phyloP scores from a whole-genome alignment of 2,329 filamentous ascomycete genomes.

The Aureobasidium leucospermi region DNA sequence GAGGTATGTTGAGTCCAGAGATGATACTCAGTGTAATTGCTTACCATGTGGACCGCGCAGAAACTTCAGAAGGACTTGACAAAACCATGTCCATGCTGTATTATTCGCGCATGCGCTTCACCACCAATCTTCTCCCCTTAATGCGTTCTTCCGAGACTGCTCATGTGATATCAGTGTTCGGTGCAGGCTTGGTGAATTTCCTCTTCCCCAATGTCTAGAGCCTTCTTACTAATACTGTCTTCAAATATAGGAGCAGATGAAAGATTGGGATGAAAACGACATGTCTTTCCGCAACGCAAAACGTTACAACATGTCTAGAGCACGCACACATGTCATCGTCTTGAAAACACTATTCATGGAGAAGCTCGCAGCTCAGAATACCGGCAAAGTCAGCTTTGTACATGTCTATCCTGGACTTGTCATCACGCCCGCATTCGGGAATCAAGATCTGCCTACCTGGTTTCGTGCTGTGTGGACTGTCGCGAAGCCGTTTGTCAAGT shows the following conservation, averaged over 20 bases:
- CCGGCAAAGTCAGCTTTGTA: conserved; percentile 16
- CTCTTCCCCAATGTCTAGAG: conserved; percentile 13
- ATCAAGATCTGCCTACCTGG: too few relatives aligned
- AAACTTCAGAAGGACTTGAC: conserved; percentile 21
- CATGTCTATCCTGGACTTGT: conserved; percentile 21
- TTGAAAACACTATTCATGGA: conserved; percentile 21
- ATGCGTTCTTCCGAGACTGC: conserved; percentile 16
- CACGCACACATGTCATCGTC: conserved; percentile 14
- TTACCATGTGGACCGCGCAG: conserved; percentile 22
- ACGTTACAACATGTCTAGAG: conserved; percentile 15
- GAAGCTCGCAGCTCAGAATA: conserved; percentile 17
- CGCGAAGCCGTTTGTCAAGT: too few relatives aligned
- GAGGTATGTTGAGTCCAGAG: conserved; percentile 20
- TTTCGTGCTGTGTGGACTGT: too few relatives aligned
- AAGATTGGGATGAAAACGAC: too few relatives aligned
- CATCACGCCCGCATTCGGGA: too few relatives aligned
- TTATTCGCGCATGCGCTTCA: conserved; percentile 21
- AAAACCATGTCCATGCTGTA: conserved; percentile 18
- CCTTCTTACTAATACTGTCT: conserved; percentile 7
- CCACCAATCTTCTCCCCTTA: conserved; percentile 18
- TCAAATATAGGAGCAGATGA: conserved; percentile 1
- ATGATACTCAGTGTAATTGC: conserved; percentile 14
- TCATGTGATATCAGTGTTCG: conserved; percentile 19
- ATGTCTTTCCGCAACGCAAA: not conserved
- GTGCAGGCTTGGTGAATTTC: conserved; percentile 17